phyloP scores from a whole-genome alignment of 306 rosid genomes.

The Ziziphus jujuba region DNA sequence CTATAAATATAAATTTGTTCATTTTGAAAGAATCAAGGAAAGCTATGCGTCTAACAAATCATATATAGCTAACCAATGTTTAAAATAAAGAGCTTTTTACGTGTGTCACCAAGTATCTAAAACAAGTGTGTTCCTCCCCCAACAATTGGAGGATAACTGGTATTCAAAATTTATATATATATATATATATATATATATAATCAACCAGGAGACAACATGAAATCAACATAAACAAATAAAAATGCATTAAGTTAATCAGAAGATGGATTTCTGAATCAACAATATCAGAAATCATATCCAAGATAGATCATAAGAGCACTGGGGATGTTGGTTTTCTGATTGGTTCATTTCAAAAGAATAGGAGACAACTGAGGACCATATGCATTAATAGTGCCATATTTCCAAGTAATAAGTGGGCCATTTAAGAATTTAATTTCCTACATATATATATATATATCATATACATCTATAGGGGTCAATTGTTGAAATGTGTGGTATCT shows the following conservation, averaged over 20 bases:
- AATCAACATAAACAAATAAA: slow-evolving; percentile 17
- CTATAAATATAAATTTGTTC: too few relatives aligned
- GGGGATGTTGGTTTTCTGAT: slow-evolving; percentile 74
- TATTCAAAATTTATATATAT: neutral
- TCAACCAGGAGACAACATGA: neutral
- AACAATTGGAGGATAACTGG: slow-evolving; percentile 16
- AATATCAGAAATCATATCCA: slow-evolving; percentile 53
- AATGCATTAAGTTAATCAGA: slow-evolving; percentile 29
- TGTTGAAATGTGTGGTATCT: slow-evolving; percentile 38
- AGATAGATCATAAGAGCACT: slow-evolving; percentile 65
- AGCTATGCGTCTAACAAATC: too few relatives aligned
- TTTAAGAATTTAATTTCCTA: neutral
- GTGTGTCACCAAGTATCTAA: neutral
- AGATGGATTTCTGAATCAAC: slow-evolving; percentile 37
- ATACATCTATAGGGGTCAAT: slow-evolving; percentile 31
- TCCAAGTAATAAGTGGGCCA: slow-evolving; percentile 55
- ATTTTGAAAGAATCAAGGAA: too few relatives aligned
- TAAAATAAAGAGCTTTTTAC: neutral
- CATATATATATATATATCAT: slow-evolving; percentile 3
- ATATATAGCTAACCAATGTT: too few relatives aligned
- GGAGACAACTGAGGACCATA: slow-evolving; percentile 41
- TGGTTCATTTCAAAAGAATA: slow-evolving; percentile 10
- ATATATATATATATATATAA: neutral
- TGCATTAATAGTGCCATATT: slow-evolving; percentile 49
- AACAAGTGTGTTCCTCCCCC: neutral